These are phyloP conservation scores for Yamadazyma atlantica DNA, from an alignment of 1,139 yeast genomes.

Conservation along the genomic window DNA sequence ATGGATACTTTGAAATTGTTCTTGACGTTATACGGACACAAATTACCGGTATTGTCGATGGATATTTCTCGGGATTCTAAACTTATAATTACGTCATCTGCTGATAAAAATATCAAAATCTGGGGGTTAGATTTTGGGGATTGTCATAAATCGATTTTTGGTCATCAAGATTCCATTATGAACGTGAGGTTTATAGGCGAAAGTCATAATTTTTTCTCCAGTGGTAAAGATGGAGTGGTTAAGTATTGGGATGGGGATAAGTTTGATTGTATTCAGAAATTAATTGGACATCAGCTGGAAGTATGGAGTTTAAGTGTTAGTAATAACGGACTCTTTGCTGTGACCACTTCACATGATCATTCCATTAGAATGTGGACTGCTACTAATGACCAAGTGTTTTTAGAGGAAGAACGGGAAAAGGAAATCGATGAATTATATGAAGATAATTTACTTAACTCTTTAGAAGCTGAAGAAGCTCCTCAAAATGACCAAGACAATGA, in stretches of 20 bases:
- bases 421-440: constrained; percentile 94
- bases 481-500: constrained; percentile 39
- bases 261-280: constrained; percentile 87
- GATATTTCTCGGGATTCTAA: constrained; percentile 90
- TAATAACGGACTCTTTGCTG: constrained; percentile 66
- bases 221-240: constrained; percentile 83
- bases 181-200: constrained; percentile 79
- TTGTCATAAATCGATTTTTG: constrained; percentile 94
- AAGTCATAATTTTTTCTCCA: constrained; percentile 84
- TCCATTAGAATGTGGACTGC: constrained; percentile 89
- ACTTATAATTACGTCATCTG: constrained; percentile 85
- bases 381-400: constrained; percentile 88
- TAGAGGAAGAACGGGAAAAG: constrained; percentile 94
- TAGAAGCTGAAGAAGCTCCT: constrained; percentile 50
- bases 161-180: constrained; percentile 95
- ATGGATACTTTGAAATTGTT: constrained; percentile 83
- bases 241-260: constrained; percentile 99
- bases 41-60: constrained; percentile 85
- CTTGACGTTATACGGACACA: constrained; percentile 91
- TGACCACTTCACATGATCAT: constrained; percentile 92
- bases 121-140: constrained; percentile 99
- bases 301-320: constrained; percentile 89
- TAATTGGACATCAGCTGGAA: constrained; percentile 87
- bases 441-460: constrained; percentile 63
- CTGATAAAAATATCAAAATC: constrained; percentile 93